Conservation (phyloP, 2,329 filamentous ascomycete genomes). For the Emmonsiellopsis sp. region DNA sequence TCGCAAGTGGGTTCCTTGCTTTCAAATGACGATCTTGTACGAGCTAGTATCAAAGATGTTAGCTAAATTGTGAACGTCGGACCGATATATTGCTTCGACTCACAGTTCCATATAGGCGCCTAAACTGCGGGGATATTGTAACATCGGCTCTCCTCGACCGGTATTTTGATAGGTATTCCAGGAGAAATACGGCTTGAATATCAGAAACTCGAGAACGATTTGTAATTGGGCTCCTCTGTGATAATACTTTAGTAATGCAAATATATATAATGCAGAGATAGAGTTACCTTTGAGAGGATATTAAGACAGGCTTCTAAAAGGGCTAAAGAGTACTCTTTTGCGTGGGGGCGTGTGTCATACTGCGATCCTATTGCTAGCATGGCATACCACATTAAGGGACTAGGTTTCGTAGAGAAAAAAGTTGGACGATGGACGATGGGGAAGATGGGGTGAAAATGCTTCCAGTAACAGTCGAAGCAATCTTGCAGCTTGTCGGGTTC, state of each 20-base stretch:
- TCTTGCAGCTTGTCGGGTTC: conserved; percentile 25
- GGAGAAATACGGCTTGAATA: conserved; percentile 26
- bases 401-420: conserved; percentile 22
- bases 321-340: conserved; percentile 24
- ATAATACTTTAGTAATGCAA: background rate
- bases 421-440: conserved; percentile 25
- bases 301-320: conserved; percentile 25
- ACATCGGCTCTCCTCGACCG: conserved; percentile 23
- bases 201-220: conserved; percentile 24
- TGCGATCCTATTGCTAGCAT: conserved; percentile 29
- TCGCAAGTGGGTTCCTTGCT: conserved; percentile 20
- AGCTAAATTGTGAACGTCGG: background rate
- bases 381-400: conserved; percentile 22
- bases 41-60: conserved; percentile 11
- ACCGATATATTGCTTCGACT: conserved; percentile 7
- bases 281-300: conserved; percentile 18
- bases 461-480: conserved; percentile 27
- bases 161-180: conserved; percentile 25
- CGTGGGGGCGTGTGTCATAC: conserved; percentile 24
- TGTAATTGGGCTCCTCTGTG: conserved; percentile 21
- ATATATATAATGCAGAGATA: background rate
- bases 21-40: conserved; percentile 20
- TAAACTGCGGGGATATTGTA: conserved; percentile 24
- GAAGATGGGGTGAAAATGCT: conserved; percentile 26
- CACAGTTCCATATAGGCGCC: conserved; percentile 25